Conservation (phyloP, 495 filamentous ascomycete species). For the Physcia stellaris region DNA sequence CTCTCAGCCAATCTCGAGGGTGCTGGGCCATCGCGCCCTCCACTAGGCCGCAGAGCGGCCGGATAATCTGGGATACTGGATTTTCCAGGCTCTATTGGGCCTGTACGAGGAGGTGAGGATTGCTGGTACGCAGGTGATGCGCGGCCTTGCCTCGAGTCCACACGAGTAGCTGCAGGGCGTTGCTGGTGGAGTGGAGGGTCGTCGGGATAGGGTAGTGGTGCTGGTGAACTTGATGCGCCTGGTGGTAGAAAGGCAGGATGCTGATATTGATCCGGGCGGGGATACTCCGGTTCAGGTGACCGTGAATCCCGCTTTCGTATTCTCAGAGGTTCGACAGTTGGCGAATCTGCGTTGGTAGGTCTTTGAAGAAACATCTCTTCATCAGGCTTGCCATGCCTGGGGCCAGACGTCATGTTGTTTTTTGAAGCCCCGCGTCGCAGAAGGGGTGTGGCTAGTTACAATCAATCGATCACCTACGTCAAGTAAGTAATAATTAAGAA, state of each 20-base stretch:
- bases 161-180: slow-evolving; percentile 15
- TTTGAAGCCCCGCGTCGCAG: no score
- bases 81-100: slow-evolving; percentile 20
- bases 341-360: slow-evolving; percentile 42
- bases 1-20: slow-evolving; percentile 50
- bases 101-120: slow-evolving; percentile 20
- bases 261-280: slow-evolving; percentile 33
- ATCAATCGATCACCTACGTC: no score
- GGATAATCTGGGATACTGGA: slow-evolving; percentile 25
- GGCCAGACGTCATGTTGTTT: slow-evolving; percentile 21
- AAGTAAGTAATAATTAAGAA: no score
- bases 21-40: slow-evolving; percentile 31
- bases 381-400: slow-evolving; percentile 40
- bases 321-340: slow-evolving; percentile 70
- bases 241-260: slow-evolving; percentile 40
- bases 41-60: slow-evolving; percentile 30
- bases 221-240: slow-evolving; percentile 48
- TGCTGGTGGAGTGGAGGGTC: slow-evolving; percentile 41
- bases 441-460: no score
- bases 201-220: slow-evolving; percentile 64
- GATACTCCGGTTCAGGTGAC: slow-evolving; percentile 28
- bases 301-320: slow-evolving; percentile 60
- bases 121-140: slow-evolving; percentile 14
- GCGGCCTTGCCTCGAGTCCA: slow-evolving; percentile 15
- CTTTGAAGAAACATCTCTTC: slow-evolving; percentile 68